These are phyloP conservation scores for Penicillium sp. DNA, from an alignment of 2,329 filamentous ascomycete genomes.

Conservation along the genomic window DNA sequence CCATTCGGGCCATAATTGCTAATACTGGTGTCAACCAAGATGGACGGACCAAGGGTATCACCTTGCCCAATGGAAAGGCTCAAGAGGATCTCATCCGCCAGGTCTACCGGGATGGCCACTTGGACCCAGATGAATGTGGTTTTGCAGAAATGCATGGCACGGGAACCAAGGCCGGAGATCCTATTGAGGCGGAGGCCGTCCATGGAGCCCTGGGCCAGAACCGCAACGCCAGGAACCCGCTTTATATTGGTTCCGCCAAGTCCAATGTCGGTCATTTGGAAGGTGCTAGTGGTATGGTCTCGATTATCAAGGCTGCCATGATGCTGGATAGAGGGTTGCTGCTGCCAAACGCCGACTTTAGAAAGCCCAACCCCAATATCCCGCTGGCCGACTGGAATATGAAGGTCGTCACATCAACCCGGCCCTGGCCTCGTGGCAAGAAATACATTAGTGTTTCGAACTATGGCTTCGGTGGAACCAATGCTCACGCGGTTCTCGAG, in stretches of 20 bases:
- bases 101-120: constrained; percentile 37
- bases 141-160: constrained; percentile 43
- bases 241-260: constrained; percentile 29
- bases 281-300: constrained; percentile 28
- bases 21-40: constrained; percentile 37
- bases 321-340: constrained; percentile 26
- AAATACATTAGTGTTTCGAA: constrained; percentile 28
- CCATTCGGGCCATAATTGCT: constrained; percentile 37
- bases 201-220: constrained; percentile 18
- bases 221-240: constrained; percentile 16
- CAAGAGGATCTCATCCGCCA: constrained; percentile 39
- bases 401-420: constrained; percentile 19
- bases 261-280: constrained; percentile 39
- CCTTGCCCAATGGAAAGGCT: constrained; percentile 39
- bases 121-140: constrained; percentile 29
- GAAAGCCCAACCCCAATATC: constrained; percentile 31
- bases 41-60: constrained; percentile 39
- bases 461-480: constrained; percentile 32
- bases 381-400: constrained; percentile 25
- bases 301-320: constrained; percentile 33
- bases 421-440: constrained; percentile 30
- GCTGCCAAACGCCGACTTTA: constrained; percentile 28
- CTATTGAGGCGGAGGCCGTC: constrained; percentile 45
- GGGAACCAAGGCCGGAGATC: constrained; percentile 54
- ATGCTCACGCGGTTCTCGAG: constrained; percentile 29